Base-by-base conservation (phyloP, 495 filamentous ascomycete species). In the Sordaria brevicollis region DNA sequence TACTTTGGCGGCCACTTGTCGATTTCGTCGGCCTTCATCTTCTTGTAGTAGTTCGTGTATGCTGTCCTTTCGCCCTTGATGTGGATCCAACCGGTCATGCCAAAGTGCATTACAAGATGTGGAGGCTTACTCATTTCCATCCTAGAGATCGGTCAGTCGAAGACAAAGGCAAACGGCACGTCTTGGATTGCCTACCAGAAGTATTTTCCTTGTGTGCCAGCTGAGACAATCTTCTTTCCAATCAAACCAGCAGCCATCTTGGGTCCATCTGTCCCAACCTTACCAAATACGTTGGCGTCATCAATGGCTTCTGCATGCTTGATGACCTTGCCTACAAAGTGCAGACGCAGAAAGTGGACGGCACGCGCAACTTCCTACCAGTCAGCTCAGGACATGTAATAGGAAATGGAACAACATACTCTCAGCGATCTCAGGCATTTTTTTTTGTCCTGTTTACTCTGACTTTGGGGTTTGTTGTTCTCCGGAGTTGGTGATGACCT, bases 191-290 rank as follows among this genome's bases (percentile, higher is more conserved):
- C 79, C 33, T 71, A 87, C 91, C 95, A 99, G 77, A 98, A 97
- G 76, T 97, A 97, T 86, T 98, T 99, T 21, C 94, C 94, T 77
- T 97, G 94, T 70, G 90, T 92, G 0, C 89, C 89, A 3, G 92
- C 90, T 69, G 88, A 88, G 8, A 89, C 72, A 5, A 97, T 82
- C 71, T 88, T 93, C 79, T 92, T 94, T 3, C 92, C 93, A 9
- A 85, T 85, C 76, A 97, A 81, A 4, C 90, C 89, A 39, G 86
- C 84, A 68, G 90, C 82, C 74, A 99, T 91, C 39, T 89, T 89
- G 0, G 85, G 75, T 0, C 88, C 91, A 35, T 85, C 91, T 2
- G 92, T 95, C 33, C 93, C 93, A 10, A 87, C 92, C 81, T 97
- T 97, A 70, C 93, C 93, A 78, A 90, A 98, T 4, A 99, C 85